Evolutionary conservation across 2,329 filamentous ascomycete species (phyloP).

Genomic region (Colletotrichum nymphaeae): DNA sequence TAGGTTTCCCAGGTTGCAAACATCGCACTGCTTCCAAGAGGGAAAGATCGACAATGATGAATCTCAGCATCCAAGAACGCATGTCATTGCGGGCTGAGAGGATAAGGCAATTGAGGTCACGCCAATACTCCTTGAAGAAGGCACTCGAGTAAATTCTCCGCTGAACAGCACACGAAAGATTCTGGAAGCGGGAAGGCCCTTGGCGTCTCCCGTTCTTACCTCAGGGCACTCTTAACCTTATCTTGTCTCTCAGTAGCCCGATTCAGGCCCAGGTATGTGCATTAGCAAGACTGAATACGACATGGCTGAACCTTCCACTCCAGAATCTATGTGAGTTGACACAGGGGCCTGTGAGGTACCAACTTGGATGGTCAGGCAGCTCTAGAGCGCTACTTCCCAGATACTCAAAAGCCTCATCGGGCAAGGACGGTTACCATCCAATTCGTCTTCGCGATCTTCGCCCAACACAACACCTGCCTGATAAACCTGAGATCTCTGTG

Average conservation of each 20-base stretch:
- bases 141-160: neutral
- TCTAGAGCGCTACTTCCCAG: neutral
- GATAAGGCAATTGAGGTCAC: neutral
- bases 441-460: neutral
- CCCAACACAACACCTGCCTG: neutral
- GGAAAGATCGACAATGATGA: neutral
- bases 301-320: neutral
- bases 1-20: no score
- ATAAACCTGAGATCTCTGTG: neutral
- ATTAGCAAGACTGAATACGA: neutral
- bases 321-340: neutral
- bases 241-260: neutral
- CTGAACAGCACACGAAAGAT: neutral
- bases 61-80: neutral
- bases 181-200: neutral
- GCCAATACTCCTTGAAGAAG: neutral
- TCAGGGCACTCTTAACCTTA: neutral
- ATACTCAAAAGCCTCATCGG: neutral
- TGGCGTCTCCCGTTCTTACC: neutral
- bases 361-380: neutral
- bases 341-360: neutral
- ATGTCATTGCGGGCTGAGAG: neutral
- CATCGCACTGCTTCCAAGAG: no score
- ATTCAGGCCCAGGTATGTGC: neutral
- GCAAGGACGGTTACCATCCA: neutral